A percentile compares a stretch with the other conserved stretches of the same genome.
Evolutionary conservation across 441 rosid species (phyloP).

Genomic region (Adansonia gregorii): DNA sequence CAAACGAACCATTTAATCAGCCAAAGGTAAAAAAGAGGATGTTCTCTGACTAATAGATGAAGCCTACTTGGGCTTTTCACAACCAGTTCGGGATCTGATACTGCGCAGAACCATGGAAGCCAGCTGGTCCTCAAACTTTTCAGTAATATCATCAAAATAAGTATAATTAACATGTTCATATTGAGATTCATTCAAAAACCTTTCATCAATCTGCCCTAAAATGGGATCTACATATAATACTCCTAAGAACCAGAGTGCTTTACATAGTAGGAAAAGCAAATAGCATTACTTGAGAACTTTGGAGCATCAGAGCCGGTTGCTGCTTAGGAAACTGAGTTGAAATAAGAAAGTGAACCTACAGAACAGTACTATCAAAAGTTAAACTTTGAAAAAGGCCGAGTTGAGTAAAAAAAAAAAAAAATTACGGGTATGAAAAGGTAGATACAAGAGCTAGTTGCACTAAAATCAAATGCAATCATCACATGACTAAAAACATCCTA

Average conservation of each 20-base stretch:
- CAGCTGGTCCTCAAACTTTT: neutral
- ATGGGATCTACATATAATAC: neutral
- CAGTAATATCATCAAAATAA: constrained; percentile 1
- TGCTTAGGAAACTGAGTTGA: constrained; percentile 86
- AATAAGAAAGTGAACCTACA: constrained; percentile 71
- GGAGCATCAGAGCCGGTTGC: constrained; percentile 77
- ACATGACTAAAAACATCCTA: neutral
- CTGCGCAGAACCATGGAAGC: neutral
- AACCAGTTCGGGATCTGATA: neutral
- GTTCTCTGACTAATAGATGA: neutral
- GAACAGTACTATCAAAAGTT: constrained; percentile 21
- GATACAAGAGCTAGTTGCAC: neutral
- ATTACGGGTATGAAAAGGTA: neutral
- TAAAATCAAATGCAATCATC: neutral
- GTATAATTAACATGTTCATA: neutral
- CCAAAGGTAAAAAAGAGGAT: neutral
- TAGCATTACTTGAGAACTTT: constrained; percentile 75
- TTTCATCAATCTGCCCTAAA: neutral
- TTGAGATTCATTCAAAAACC: neutral
- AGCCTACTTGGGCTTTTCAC: constrained; percentile 1
- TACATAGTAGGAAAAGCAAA: neutral
- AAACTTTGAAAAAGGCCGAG: neutral
- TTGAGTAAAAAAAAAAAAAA: neutral
- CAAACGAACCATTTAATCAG: constrained; percentile 11
- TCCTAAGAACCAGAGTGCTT: neutral